These are phyloP conservation scores for Thermothelomyces thermophilus DNA, from an alignment of 2,329 filamentous ascomycete genomes.

Conservation along the genomic window DNA sequence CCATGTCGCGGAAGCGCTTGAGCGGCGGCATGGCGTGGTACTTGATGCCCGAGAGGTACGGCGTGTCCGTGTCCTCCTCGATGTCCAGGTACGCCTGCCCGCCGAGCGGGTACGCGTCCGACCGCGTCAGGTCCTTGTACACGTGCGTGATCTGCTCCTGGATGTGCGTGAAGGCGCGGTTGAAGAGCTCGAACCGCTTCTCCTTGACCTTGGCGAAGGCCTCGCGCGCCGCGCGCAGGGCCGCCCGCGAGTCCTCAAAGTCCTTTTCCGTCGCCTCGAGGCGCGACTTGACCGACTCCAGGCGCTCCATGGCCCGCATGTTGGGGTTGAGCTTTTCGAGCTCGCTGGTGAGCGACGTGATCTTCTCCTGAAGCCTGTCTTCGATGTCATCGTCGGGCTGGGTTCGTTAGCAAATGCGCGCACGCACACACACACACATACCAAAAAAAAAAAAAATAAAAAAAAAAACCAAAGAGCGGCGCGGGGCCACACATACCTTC, in stretches of 20 bases:
- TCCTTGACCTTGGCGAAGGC: constrained; percentile 73
- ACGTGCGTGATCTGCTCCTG: constrained; percentile 89
- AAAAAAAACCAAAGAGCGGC: not conserved
- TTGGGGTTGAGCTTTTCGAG: constrained; percentile 95
- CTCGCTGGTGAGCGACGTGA: constrained; percentile 65
- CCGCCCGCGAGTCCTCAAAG: constrained; percentile 74
- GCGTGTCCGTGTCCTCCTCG: constrained; percentile 88
- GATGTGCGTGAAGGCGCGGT: constrained; percentile 91
- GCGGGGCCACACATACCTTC: constrained; percentile 47
- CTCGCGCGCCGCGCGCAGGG: constrained; percentile 46
- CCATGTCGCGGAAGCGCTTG: constrained; percentile 98
- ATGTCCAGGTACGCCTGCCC: constrained; percentile 85
- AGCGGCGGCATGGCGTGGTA: constrained; percentile 98
- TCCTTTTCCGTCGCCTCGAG: constrained; percentile 81
- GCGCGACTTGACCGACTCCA: constrained; percentile 77
- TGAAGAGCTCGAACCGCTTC: constrained; percentile 83
- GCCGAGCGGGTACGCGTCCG: constrained; percentile 85
- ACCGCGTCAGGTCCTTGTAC: constrained; percentile 91
- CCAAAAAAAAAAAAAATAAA: no score
- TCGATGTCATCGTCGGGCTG: constrained; percentile 67
- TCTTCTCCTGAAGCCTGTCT: constrained; percentile 68
- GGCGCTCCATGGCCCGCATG: constrained; percentile 87
- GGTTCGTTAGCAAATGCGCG: constrained; percentile 24
- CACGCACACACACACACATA: no score
- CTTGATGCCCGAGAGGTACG: constrained; percentile 91